These are phyloP conservation scores for Gossypium australe DNA, from an alignment of 345 rosid species.

Conservation along the genomic window DNA sequence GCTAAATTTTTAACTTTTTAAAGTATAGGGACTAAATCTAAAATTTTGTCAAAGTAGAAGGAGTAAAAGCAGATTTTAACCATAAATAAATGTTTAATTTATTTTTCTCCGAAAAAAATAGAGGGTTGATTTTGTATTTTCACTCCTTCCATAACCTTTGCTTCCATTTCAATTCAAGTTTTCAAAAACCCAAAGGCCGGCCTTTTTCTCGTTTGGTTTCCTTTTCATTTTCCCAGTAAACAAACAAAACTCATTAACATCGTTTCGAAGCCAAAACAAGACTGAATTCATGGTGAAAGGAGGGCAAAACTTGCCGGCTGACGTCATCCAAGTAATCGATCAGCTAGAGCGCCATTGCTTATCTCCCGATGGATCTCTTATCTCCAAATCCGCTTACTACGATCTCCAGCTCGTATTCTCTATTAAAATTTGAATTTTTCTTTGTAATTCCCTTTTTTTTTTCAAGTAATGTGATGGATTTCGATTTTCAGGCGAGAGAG, in stretches of 20 bases:
- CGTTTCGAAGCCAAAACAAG: not conserved
- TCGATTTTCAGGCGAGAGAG: constrained; percentile 73
- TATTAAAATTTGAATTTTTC: not conserved
- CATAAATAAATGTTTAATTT: too few species aligned
- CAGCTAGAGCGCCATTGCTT: constrained; percentile 96
- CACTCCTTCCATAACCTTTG: too few species aligned
- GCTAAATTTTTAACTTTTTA: too few species aligned
- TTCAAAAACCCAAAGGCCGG: constrained; percentile 8
- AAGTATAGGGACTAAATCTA: too few species aligned
- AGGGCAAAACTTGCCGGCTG: constrained; percentile 66
- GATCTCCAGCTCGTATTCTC: constrained; percentile 81
- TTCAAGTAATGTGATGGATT: not conserved
- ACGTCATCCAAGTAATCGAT: constrained; percentile 74
- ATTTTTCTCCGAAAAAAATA: not conserved
- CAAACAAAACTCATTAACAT: not conserved
- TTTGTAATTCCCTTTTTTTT: not conserved
- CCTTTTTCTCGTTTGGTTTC: not conserved
- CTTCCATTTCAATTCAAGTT: not conserved
- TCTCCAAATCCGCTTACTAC: constrained; percentile 74
- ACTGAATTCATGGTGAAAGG: constrained; percentile 48
- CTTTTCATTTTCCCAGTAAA: not conserved
- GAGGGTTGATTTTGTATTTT: constrained; percentile 3
- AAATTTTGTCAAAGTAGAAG: too few species aligned
- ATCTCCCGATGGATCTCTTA: constrained; percentile 92
- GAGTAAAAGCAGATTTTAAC: too few species aligned